A percentile compares a stretch with the other conserved stretches of the same genome.
Evolutionary conservation across 352 stramenopile species (phyloP).

Genomic region (Globisporangium rhizosaccharum): DNA sequence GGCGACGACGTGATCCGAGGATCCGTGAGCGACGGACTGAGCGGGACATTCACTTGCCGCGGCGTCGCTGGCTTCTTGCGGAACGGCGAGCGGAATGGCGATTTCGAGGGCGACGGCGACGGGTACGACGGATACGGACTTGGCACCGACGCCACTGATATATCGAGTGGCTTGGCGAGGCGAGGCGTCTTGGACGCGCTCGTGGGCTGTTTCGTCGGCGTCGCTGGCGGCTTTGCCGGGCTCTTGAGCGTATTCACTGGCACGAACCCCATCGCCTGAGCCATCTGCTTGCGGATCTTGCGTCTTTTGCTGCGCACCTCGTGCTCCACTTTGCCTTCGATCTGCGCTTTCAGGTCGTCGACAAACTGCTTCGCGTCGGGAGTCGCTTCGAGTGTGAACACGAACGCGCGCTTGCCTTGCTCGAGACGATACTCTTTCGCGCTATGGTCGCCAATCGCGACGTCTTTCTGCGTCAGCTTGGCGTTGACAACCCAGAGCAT

Average conservation of each 20-base stretch:
- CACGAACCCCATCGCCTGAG: conserved; percentile 53
- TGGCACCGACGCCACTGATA: conserved; percentile 36
- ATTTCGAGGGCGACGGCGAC: conserved; percentile 53
- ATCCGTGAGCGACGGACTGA: conserved; percentile 16
- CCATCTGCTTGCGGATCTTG: conserved; percentile 74
- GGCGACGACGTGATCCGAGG: conserved; percentile 16
- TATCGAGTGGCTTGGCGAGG: conserved; percentile 35
- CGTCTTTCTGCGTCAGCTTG: conserved; percentile 43
- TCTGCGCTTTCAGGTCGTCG: conserved; percentile 56
- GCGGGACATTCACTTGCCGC: conserved; percentile 18
- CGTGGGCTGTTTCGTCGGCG: conserved; percentile 28
- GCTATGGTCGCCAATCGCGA: conserved; percentile 6
- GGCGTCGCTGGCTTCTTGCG: conserved; percentile 53
- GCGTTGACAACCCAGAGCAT: conserved; percentile 65
- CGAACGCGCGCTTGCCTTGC: conserved; percentile 60
- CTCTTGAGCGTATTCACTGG: conserved; percentile 68
- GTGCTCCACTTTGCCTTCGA: conserved; percentile 43
- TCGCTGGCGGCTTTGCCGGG: conserved; percentile 33
- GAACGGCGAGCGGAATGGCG: conserved; percentile 71
- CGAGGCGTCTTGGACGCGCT: conserved; percentile 43
- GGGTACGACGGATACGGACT: conserved; percentile 33
- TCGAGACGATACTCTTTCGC: conserved; percentile 44
- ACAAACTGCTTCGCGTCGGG: conserved; percentile 47
- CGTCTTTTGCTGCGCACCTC: conserved; percentile 68
- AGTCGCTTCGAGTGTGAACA: conserved; percentile 46